Evolutionary conservation across 805 yeast genomes (phyloP), one percentile per base, ranked within the genome.

Genomic region (Wickerhamomyces hampshirensis): DNA sequence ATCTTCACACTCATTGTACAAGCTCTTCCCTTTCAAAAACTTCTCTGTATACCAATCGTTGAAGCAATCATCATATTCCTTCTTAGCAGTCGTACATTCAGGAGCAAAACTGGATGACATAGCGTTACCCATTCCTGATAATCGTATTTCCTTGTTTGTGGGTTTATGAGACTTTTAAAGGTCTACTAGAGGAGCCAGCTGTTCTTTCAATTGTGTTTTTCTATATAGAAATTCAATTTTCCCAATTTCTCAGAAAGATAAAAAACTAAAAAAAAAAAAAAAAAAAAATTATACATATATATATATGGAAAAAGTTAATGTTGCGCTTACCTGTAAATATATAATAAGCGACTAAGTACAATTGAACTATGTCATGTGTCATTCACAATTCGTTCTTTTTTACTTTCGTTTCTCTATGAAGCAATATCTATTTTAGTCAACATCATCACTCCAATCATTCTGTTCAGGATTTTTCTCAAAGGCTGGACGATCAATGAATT

Each of bases 101-200:
- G 97, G 96, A 26, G 98, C 98, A 69, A 93, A 84, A 42, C 96
- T 87, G 6, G 95, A 71, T 13, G 89, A 81, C 84, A 84, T 75
- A 35, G 68, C 58, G 60, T 78, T 79, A 34, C 88, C 88, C 87
- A 81, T 80, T 24, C 11, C 30, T 6, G 12, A n/a, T 17, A n/a
- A 18, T 8, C 12, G 18, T 28, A n/a, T n/a, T n/a, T n/a, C n/a
- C n/a, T n/a, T n/a, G n/a, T n/a, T n/a, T n/a, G n/a, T n/a, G n/a
- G n/a, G n/a, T n/a, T n/a, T n/a, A n/a, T n/a, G n/a, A n/a, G n/a
- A n/a, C n/a, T n/a, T n/a, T n/a, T n/a, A n/a, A n/a, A n/a, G n/a
- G n/a, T n/a, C n/a, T n/a, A n/a, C n/a, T n/a, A n/a, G 28, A 26
- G 28, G 6, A 13, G 15, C 10, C 28, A 12, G 13, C 28, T 13